phyloP scores from a whole-genome alignment of 2,329 filamentous ascomycete genomes.

The Daldinia sp. region DNA sequence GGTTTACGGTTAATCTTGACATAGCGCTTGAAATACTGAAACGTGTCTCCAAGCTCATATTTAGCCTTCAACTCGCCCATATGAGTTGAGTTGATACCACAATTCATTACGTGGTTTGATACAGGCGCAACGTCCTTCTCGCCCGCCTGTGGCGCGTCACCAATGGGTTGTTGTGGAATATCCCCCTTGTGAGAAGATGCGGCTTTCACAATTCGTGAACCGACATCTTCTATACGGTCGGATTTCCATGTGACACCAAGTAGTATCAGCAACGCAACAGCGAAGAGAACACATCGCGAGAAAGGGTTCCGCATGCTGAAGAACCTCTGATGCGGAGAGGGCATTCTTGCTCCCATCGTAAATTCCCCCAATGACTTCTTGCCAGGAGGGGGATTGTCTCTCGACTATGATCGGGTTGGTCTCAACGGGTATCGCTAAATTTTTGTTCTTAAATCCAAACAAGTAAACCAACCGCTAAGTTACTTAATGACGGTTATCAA shows the following conservation, averaged over 20 bases:
- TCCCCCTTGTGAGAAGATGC: conserved; percentile 47
- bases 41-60: conserved; percentile 58
- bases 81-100: conserved; percentile 57
- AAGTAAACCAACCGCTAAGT: conserved; percentile 5
- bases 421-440: conserved; percentile 3
- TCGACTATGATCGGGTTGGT: conserved; percentile 25
- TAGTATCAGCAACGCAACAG: conserved; percentile 54
- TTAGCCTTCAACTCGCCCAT: conserved; percentile 56
- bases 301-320: conserved; percentile 61
- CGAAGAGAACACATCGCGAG: conserved; percentile 55
- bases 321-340: conserved; percentile 52
- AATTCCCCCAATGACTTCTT: conserved; percentile 26
- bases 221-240: conserved; percentile 52
- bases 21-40: conserved; percentile 66
- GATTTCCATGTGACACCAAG: conserved; percentile 53
- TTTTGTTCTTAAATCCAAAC: conserved; percentile 20
- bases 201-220: conserved; percentile 53
- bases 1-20: conserved; percentile 60
- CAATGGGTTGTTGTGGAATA: conserved; percentile 44
- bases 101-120: conserved; percentile 55
- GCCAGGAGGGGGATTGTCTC: conserved; percentile 33
- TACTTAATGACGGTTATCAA: conserved; percentile 38
- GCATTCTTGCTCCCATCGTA: conserved; percentile 52
- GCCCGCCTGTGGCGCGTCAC: conserved; percentile 40
- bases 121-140: conserved; percentile 47